Evolutionary conservation across 129 eudicot genomes (phyloP).

Genomic region (Solidago caesia): DNA sequence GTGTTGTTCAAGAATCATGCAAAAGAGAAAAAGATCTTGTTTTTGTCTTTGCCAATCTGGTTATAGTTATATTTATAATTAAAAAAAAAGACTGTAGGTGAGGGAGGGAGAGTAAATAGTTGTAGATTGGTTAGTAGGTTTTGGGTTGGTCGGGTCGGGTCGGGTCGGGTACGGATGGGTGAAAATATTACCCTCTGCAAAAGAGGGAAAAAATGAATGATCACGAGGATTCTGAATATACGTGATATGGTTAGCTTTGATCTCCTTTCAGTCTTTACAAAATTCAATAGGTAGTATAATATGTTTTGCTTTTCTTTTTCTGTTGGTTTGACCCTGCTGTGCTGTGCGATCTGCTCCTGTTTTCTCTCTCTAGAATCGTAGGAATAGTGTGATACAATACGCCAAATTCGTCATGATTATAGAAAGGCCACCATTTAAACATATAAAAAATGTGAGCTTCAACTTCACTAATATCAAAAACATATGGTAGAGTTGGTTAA

Average conservation of each 20-base stretch:
- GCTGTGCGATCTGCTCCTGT: not conserved
- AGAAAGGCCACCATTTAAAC: not conserved
- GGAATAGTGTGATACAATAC: slow-evolving; percentile 35
- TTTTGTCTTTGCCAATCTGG: slow-evolving; percentile 27
- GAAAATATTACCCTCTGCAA: slow-evolving; percentile 33
- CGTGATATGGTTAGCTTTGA: slow-evolving; percentile 22
- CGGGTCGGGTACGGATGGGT: slow-evolving; percentile 20
- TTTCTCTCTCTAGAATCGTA: slow-evolving; percentile 41
- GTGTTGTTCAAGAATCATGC: slow-evolving; percentile 10
- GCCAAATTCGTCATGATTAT: slow-evolving; percentile 40
- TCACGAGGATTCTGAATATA: slow-evolving; percentile 44
- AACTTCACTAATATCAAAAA: too few species aligned
- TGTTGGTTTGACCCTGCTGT: slow-evolving; percentile 28
- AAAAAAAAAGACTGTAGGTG: not conserved
- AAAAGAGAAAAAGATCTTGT: slow-evolving; percentile 9
- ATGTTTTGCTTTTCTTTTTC: slow-evolving; percentile 19
- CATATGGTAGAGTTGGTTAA: too few species aligned
- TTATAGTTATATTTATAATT: not conserved
- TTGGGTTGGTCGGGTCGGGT: slow-evolving; percentile 16
- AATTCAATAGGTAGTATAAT: not conserved
- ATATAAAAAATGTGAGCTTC: too few species aligned
- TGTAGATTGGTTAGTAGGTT: slow-evolving; percentile 3
- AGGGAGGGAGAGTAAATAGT: not conserved
- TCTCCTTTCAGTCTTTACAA: not conserved
- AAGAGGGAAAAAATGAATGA: slow-evolving; percentile 27